Evolutionary conservation across 139 green algal species (phyloP).

Genomic region (Closterium sp.): DNA sequence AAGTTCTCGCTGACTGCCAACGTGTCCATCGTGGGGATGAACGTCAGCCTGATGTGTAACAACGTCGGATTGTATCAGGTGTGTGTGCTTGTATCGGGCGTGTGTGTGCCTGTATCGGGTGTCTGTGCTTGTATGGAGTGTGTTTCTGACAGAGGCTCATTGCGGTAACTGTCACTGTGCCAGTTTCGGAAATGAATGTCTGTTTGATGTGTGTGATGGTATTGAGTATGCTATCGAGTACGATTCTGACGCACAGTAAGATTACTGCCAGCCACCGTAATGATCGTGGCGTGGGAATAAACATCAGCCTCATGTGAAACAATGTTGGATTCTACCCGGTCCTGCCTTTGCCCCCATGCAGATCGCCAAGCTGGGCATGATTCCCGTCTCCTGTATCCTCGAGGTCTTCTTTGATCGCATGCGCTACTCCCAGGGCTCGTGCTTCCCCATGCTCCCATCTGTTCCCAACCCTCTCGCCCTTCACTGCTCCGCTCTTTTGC

Average conservation of each 20-base stretch:
- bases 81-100: neutral
- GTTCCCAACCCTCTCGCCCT: no score
- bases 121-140: neutral
- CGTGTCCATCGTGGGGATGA: conserved; percentile 45
- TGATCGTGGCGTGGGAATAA: conserved; percentile 43
- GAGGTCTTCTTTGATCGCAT: conserved; percentile 72
- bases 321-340: conserved; percentile 45
- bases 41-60: conserved; percentile 50
- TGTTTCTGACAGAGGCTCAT: neutral
- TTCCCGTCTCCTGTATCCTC: conserved; percentile 80
- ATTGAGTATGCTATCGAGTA: no score
- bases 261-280: conserved; percentile 16
- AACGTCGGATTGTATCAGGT: conserved; percentile 47
- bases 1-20: conserved; percentile 18
- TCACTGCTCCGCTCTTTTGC: no score
- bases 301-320: conserved; percentile 49
- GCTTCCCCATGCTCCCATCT: no score
- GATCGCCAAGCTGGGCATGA: conserved; percentile 83
- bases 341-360: neutral
- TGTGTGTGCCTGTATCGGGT: no score
- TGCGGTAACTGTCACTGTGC: conserved; percentile 8
- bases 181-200: no score
- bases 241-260: no score
- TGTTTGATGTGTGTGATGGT: no score
- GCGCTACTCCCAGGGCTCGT: conserved; percentile 57